These are phyloP conservation scores for Aureobasidium sp. DNA, from an alignment of 2,329 filamentous ascomycete genomes.

Conservation along the genomic window DNA sequence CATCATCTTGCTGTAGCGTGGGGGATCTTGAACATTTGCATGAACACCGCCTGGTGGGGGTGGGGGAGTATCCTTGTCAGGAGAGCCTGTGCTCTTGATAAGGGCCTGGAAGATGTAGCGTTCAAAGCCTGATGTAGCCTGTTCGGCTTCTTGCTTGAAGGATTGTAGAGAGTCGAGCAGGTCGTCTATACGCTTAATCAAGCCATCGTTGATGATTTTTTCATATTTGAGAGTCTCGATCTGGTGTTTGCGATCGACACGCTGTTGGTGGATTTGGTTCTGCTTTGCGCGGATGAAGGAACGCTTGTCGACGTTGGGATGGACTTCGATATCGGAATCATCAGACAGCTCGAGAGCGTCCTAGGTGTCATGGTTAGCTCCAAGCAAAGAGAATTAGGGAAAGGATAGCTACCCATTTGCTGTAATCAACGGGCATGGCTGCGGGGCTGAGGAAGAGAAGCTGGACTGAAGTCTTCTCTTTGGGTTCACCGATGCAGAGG, in stretches of 20 bases:
- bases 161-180: conserved; percentile 69
- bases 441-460: not conserved
- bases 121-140: conserved; percentile 57
- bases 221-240: conserved; percentile 92
- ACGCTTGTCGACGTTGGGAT: conserved; percentile 96
- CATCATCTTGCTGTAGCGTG: conserved; percentile 96
- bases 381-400: not conserved
- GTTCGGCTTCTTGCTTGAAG: conserved; percentile 56
- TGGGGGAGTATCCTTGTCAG: conserved; percentile 67
- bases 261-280: conserved; percentile 89
- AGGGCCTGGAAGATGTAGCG: conserved; percentile 84
- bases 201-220: conserved; percentile 83
- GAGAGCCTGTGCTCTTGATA: conserved; percentile 69
- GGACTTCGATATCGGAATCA: conserved; percentile 95
- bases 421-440: conserved; percentile 58
- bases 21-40: conserved; percentile 64
- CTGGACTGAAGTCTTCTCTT: not conserved
- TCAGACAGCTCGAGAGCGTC: conserved; percentile 94
- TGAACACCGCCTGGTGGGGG: conserved; percentile 76
- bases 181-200: conserved; percentile 74
- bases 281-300: conserved; percentile 99
- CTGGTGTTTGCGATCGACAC: conserved; percentile 74
- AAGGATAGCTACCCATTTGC: conserved; percentile 54
- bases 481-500: not conserved
- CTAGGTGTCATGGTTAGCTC: conserved; percentile 34